phyloP scores from a whole-genome alignment of 306 rosid species.

The Quercus dentata region DNA sequence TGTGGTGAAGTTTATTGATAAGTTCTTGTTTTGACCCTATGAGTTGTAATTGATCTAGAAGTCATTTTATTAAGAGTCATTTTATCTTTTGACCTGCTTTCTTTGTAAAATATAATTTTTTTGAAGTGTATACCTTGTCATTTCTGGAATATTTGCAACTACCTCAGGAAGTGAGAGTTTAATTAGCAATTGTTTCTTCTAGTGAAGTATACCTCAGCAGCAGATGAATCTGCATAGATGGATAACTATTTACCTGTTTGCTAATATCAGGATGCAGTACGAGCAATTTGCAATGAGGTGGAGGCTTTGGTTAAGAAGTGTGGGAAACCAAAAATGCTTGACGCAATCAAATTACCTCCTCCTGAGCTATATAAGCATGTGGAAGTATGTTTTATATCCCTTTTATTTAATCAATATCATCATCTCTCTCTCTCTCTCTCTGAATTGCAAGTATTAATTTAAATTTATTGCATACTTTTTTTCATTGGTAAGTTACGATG shows the following conservation, averaged over 20 bases:
- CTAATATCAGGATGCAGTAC: conserved; percentile 75
- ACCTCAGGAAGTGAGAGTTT: neutral
- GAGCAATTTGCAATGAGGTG: conserved; percentile 79
- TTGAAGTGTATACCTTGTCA: neutral
- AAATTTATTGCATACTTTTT: too few species aligned
- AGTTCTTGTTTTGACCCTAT: neutral
- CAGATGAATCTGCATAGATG: conserved; percentile 4
- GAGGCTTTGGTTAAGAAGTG: conserved; percentile 80
- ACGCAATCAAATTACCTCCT: conserved; percentile 91
- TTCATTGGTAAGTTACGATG: too few species aligned
- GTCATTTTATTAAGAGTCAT: neutral
- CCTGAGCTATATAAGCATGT: conserved; percentile 75
- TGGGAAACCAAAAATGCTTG: conserved; percentile 93
- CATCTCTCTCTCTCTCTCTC: too few species aligned
- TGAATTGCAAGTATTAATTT: too few species aligned
- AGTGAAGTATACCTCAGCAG: neutral
- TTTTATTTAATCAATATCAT: neutral
- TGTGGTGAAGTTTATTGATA: neutral
- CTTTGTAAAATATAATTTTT: neutral
- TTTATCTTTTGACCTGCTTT: neutral
- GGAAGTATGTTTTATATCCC: conserved; percentile 54
- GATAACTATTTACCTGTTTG: conserved; percentile 29
- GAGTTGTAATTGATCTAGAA: neutral
- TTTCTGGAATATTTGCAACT: conserved; percentile 11
- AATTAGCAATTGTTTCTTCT: conserved; percentile 5